These are phyloP conservation scores for Alternaria gansuensis DNA, from an alignment of 2,329 filamentous ascomycete species.

Conservation along the genomic window DNA sequence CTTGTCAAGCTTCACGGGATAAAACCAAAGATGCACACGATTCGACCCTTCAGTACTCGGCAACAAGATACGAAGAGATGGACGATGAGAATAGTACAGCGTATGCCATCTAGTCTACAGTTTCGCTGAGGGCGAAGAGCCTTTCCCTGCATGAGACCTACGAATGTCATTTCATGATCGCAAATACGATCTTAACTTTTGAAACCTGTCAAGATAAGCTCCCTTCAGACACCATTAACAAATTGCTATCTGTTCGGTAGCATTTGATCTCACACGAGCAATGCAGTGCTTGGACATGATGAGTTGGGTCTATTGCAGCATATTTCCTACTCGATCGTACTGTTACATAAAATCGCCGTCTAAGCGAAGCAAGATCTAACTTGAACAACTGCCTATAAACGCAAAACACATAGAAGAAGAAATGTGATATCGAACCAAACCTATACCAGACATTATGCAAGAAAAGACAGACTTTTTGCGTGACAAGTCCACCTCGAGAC, in stretches of 20 bases:
- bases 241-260: neutral
- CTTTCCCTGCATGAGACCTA: too few relatives aligned
- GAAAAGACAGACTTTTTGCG: slow-evolving; percentile 43
- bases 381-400: slow-evolving; percentile 35
- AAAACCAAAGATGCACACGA: too few relatives aligned
- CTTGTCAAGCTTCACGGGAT: neutral
- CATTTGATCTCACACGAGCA: neutral
- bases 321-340: slow-evolving; percentile 39
- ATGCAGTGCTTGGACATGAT: slow-evolving; percentile 22
- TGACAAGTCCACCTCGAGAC: slow-evolving; percentile 21
- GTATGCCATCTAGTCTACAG: too few relatives aligned
- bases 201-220: neutral
- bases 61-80: too few relatives aligned
- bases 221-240: neutral
- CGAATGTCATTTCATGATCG: too few relatives aligned
- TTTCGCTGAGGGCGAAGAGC: too few relatives aligned
- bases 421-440: slow-evolving; percentile 26
- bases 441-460: slow-evolving; percentile 43
- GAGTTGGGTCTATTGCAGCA: slow-evolving; percentile 45
- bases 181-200: neutral
- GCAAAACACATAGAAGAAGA: slow-evolving; percentile 38
- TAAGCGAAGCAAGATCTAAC: slow-evolving; percentile 40
- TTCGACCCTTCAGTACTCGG: too few relatives aligned
- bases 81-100: too few relatives aligned
- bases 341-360: slow-evolving; percentile 40